Evolutionary conservation across 2,329 filamentous ascomycete species (phyloP), one percentile per base, ranked within the genome.

Genomic region (Plectosphaerella sp.): DNA sequence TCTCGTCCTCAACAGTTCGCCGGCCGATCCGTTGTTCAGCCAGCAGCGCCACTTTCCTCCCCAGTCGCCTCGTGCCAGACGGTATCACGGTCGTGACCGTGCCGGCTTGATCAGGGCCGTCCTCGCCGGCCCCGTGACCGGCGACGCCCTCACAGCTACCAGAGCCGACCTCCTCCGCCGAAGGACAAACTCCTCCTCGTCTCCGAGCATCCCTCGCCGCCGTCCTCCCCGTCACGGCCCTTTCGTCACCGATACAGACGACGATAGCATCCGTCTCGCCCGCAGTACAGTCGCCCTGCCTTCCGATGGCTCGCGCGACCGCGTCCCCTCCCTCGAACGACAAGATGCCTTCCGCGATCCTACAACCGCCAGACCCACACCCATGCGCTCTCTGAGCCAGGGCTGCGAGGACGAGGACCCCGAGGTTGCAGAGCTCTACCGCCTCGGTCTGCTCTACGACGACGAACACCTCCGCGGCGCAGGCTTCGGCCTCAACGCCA

Each of bases 341-440:
- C 69, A 78, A 57, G 73, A 76, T 43, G 75, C 75, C 6, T 78
- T 78, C 41, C 64, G 70, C 45, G 72, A 75, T 45, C 62, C 64
- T 4, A 76, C 72, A 0, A 56, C 64, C 48, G 74, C 69, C 61
- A 52, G 48, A 36, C 14, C 48, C n/a, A 15, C 25, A 15, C 15
- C 14, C 12, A 15, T 18, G 5, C 12, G 20, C 24, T 28, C 25
- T 2, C 25, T 33, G 15, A 22, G 14, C 11, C 22, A 11, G 5
- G 57, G 56, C 43, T 61, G 61, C 45, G 59, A 66, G 7, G 57
- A 61, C 12, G 65, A 72, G 11, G 70, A 73, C 41, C 64, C 62
- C 16, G 62, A 72, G 42, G 58, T 72, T 1, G 70, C 67, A 1
- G 67, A 74, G 52, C 67, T 77, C 25, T 77, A 76, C 56, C 65